A percentile compares a stretch with the other conserved stretches of the same genome.
phyloP scores from a whole-genome alignment of 257 asterid species.

The Solanum appendiculatum region DNA sequence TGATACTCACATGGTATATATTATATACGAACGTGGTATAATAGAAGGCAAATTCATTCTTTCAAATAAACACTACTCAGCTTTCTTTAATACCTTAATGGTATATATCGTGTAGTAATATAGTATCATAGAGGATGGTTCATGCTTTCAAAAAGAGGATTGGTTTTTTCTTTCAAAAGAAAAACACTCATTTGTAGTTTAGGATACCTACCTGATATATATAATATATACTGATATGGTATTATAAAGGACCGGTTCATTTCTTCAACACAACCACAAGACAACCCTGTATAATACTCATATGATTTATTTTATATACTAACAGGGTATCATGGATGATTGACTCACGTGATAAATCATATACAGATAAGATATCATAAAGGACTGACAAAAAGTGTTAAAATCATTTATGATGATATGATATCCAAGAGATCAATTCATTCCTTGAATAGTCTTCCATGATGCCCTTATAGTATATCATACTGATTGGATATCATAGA shows the following conservation, averaged over 20 bases:
- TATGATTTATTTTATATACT: not conserved
- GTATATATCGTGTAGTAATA: too few species aligned
- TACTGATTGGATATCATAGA: too few species aligned
- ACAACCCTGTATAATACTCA: not conserved
- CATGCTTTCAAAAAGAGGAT: not conserved
- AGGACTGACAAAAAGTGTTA: not conserved
- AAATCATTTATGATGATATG: too few species aligned
- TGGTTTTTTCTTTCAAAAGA: not conserved
- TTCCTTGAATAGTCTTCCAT: not conserved
- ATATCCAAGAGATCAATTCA: not conserved
- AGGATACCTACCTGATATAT: too few species aligned
- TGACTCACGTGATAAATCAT: not conserved
- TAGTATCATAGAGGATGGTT: not conserved
- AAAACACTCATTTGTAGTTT: not conserved
- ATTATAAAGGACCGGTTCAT: not conserved
- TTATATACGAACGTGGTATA: not conserved
- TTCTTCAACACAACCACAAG: not conserved
- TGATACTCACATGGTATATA: not conserved
- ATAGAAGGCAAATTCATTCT: not conserved
- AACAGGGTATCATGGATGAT: too few species aligned
- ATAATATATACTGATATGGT: not conserved
- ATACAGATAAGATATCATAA: too few species aligned
- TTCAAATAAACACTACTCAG: not conserved
- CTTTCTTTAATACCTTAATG: not conserved
- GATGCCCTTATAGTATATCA: not conserved